A percentile compares a stretch with the other conserved stretches of the same genome.
These are phyloP conservation scores for Spinacia oleracea DNA, from an alignment of 179 eudicot genomes.

Conservation along the genomic window DNA sequence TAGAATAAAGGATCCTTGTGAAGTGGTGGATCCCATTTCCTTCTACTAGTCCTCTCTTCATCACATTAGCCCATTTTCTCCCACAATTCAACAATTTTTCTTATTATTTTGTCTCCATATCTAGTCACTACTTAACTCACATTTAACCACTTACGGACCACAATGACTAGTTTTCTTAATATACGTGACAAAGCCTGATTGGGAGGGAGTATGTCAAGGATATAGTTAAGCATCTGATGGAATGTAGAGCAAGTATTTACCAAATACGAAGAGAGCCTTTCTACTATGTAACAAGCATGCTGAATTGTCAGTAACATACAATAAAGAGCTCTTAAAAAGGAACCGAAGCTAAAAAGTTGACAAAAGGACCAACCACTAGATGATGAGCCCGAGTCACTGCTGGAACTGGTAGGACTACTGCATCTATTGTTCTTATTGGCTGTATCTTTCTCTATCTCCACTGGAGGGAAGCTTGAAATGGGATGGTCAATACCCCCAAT, in stretches of 20 bases:
- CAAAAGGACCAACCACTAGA: slow-evolving; percentile 37
- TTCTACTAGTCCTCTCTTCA: not conserved
- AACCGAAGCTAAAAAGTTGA: not conserved
- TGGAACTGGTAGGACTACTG: slow-evolving; percentile 38
- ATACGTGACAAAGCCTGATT: not conserved
- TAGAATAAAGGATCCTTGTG: too few species aligned
- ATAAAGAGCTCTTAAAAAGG: not conserved
- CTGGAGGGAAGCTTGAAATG: slow-evolving; percentile 62
- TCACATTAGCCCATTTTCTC: not conserved
- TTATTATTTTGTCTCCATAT: not conserved
- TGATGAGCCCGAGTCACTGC: slow-evolving; percentile 44
- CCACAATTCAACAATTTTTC: not conserved
- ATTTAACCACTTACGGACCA: not conserved
- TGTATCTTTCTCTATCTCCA: slow-evolving; percentile 52
- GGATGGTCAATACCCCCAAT: slow-evolving; percentile 78
- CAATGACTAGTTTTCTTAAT: not conserved
- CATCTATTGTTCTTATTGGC: slow-evolving; percentile 38
- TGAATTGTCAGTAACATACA: not conserved
- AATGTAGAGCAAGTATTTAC: not conserved
- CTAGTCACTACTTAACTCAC: not conserved
- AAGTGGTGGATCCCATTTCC: not conserved
- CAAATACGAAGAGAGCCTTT: not conserved
- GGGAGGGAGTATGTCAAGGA: not conserved
- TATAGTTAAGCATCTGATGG: not conserved
- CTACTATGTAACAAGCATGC: not conserved